Evolutionary conservation across 768 basidiomycete genomes (phyloP), one percentile per base, ranked within the genome.

Genomic region (Boletus rex-veris): DNA sequence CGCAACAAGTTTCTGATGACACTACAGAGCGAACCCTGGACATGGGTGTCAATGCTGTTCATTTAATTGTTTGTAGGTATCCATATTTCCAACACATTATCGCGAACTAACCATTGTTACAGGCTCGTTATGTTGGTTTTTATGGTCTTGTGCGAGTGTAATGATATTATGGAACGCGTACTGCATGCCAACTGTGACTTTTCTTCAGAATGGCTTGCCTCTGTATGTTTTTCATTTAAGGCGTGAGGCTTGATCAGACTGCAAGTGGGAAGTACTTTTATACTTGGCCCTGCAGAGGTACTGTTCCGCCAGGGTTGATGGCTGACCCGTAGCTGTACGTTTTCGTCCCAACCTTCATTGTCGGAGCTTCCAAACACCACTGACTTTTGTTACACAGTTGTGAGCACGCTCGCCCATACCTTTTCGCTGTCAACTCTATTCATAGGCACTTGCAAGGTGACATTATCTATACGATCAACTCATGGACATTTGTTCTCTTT

Each of bases 41-140:
- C 47, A 5, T 30, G 7, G 35, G 50, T 61, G 8, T 61, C 60
- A 0, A 49, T 52, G 1, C 5, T 57, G 10, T 61, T 53, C 31
- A 11, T 53, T 21, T 3, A 21, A 21, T 21, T 24, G 1, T 61
- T 61, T 11, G 58, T 60, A 3, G 1, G 53, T 56, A 15, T 4
- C 7, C 2, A 35, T 24, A 12, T 38, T 33, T 8, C n/a, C n/a
- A 14, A 8, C 0, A 7, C 30, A n/a, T 55, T 38, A 12, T 26
- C 7, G 28, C 7, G 19, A 26, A 3, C 38, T 54, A 15, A 52
- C 5, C 3, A 45, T 18, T 7, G 15, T 26, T 31, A 7, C 38
- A 60, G 59, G 43, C 46, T 37, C 57, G 59, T 11, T 59, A 59
- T 39, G 11, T 5, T 16, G 53, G 50, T 2, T 35, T 55, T 21